Base-by-base conservation (phyloP, 1,284 basidiomycete species). In the Exobasidium rhododendri region DNA sequence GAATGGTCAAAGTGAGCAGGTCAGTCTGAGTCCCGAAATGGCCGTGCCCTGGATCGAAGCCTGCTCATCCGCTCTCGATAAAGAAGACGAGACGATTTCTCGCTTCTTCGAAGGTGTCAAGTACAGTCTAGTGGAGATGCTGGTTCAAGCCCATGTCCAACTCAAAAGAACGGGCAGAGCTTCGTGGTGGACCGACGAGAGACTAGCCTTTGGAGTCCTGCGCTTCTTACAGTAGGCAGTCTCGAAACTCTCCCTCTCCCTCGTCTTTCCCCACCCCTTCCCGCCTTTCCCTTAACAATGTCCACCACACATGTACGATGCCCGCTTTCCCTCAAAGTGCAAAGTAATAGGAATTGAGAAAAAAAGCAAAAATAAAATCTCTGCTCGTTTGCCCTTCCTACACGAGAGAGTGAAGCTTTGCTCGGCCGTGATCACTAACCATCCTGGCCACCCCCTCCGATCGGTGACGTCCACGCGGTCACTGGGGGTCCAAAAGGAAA, bases 1-100 rank as follows among this genome's bases (percentile, higher is more conserved):
- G 31, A 47, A 58, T 22, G 56, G 43, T 13, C 43, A 30, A 6
- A 50, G 26, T 31, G 29, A 26, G 11, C 5, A 44, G 3, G n/a
- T 11, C 2, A 55, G 29, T 26, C 3, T 31, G 20, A 40, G n/a
- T 35, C 31, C 52, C 13, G 52, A 55, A 26, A 35, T 14, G 52
- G 30, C 30, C 35, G 30, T 55, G 4, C 52, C 52, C 14, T 55
- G 52, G 52, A 55, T 55, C 52, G 52, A 55, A 44, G 52, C 52
- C 31, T 55, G 52, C 28, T n/a, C n/a, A 32, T 35, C 52, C 13
- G 30, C 29, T 22, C 28, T 26, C 26, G 52, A 55, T 44, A 26
- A 31, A 44, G n/a, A 13, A 20, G 52, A 55, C 28, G 32, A 6
- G 14, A 4, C 20, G 5, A 55, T 55, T 26, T 20, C 3, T 24